Evolutionary conservation across 306 rosid genomes (phyloP), one percentile per base, ranked within the genome.

Genomic region (Pyrus betulifolia): DNA sequence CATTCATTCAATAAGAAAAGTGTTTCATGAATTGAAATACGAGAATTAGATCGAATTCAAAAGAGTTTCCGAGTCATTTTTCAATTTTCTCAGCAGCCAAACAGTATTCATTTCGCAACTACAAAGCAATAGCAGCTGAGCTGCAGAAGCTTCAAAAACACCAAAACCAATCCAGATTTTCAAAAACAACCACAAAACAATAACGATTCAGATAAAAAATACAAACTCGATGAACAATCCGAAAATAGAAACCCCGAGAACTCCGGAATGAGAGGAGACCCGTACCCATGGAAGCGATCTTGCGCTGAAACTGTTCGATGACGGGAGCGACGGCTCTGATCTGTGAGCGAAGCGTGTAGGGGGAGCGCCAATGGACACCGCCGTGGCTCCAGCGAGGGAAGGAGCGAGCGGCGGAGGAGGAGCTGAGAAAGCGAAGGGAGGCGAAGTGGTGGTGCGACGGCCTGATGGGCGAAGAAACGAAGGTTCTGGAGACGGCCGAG

Each of bases 301-400:
- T 89, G 75, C 98, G 93, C 51, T 91, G 92, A 46, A 89, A 84
- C 11, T 79, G 97, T 77, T 89, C 92, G 61, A 93, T 82, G 49
- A 86, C 83, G 3, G 98, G 98, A 82, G 97, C 85, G 6, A 77
- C 71, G 27, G 96, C 87, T 80, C 96, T 89, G 97, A 93, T 89
- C 96, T 93, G 97, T 62, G 93, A 82, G 61, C 96, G 93, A 45
- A 89, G 88, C 67, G 87, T 78, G 82, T 74, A 61, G 1, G 93
- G 88, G 44, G 93, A 85, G 68, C 90, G 81, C 97, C 96, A 91
- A n/a, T 59, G 84, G 66, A 87, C 81, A 57, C 91, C 86, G 67
- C 91, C 86, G 84, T 89, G 97, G 75, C 97, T 91, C 96, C 93
- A 93, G 8, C 92, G 88, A 7, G 89, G 61, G 18, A 75, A 67